Percentiles rank a stretch among this genome's conserved stretches.
Conservation (phyloP, 345 rosid genomes). For the Ceriops tagal region DNA sequence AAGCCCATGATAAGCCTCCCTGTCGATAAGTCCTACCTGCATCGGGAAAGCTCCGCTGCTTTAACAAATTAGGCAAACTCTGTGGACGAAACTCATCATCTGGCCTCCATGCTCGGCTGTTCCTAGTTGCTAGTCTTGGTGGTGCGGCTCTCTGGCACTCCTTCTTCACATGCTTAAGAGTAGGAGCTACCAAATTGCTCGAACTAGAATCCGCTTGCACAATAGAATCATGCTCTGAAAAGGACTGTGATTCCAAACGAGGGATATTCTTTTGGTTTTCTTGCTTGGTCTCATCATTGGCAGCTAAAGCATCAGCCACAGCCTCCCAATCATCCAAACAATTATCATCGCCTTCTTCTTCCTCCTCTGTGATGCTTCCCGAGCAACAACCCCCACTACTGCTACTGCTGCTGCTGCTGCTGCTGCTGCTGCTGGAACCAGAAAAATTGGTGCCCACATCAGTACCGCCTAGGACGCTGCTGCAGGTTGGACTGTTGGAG, state of each 20-base stretch:
- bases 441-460: slow-evolving; percentile 48
- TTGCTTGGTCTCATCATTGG: slow-evolving; percentile 45
- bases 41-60: slow-evolving; percentile 59
- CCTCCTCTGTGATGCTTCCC: slow-evolving; percentile 78
- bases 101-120: slow-evolving; percentile 70
- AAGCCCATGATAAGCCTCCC: slow-evolving; percentile 44
- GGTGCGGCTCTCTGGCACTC: slow-evolving; percentile 26
- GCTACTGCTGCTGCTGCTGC: slow-evolving; percentile 45
- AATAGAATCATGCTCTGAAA: slow-evolving; percentile 22
- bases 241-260: slow-evolving; percentile 20
- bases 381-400: slow-evolving; percentile 86
- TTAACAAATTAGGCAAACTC: slow-evolving; percentile 68
- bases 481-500: slow-evolving; percentile 51
- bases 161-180: slow-evolving; percentile 22
- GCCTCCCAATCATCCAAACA: slow-evolving; percentile 98
- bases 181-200: slow-evolving; percentile 20
- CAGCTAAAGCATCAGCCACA: slow-evolving; percentile 88
- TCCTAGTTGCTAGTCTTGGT: slow-evolving; percentile 35
- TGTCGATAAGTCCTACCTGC: slow-evolving; percentile 39
- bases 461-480: slow-evolving; percentile 31
- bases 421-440: slow-evolving; percentile 39
- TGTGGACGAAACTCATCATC: slow-evolving; percentile 78
- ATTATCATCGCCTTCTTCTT: slow-evolving; percentile 56
- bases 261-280: slow-evolving; percentile 24
- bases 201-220: slow-evolving; percentile 21